Conservation (phyloP, 2,329 filamentous ascomycete species). For the Calcarisporium arbuscula region DNA sequence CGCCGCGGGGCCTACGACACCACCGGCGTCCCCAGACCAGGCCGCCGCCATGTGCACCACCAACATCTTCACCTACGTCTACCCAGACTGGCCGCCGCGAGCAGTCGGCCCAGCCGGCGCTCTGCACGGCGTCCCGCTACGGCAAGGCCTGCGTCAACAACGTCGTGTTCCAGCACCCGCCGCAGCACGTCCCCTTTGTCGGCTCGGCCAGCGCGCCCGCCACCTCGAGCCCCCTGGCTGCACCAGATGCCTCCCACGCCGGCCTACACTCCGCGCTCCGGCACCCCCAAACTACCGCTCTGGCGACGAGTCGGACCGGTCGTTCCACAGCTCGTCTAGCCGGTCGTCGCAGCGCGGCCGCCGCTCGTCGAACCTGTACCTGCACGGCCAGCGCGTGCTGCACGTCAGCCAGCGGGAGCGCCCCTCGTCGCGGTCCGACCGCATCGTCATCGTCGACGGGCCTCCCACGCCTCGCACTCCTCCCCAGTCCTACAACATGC, state of each 20-base stretch:
- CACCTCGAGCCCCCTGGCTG: slow-evolving; percentile 23
- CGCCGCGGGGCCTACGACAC: too few relatives aligned
- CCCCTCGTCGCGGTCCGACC: slow-evolving; percentile 28
- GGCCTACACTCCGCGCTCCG: slow-evolving; percentile 23
- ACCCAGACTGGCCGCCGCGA: slow-evolving; percentile 37
- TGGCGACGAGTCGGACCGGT: slow-evolving; percentile 30
- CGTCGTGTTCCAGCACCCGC: slow-evolving; percentile 34
- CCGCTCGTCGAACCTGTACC: slow-evolving; percentile 28
- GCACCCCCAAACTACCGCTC: slow-evolving; percentile 28
- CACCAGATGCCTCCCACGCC: slow-evolving; percentile 34
- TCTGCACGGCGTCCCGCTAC: slow-evolving; percentile 33
- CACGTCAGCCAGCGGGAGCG: slow-evolving; percentile 25
- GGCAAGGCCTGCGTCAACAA: slow-evolving; percentile 36
- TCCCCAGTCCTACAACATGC: slow-evolving; percentile 32
- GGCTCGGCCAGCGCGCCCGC: slow-evolving; percentile 20
- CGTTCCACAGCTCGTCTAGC: slow-evolving; percentile 23
- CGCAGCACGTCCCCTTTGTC: slow-evolving; percentile 27
- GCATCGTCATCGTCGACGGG: slow-evolving; percentile 37
- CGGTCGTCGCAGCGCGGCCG: slow-evolving; percentile 25
- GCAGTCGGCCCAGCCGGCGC: slow-evolving; percentile 26
- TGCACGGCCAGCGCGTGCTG: slow-evolving; percentile 29
- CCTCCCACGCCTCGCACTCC: slow-evolving; percentile 40
- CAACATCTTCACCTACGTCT: slow-evolving; percentile 39
- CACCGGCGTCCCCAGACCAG: too few relatives aligned
- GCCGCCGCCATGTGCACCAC: slow-evolving; percentile 45